These are phyloP conservation scores for Solanum neorickii DNA, from an alignment of 257 asterid species.

Conservation along the genomic window DNA sequence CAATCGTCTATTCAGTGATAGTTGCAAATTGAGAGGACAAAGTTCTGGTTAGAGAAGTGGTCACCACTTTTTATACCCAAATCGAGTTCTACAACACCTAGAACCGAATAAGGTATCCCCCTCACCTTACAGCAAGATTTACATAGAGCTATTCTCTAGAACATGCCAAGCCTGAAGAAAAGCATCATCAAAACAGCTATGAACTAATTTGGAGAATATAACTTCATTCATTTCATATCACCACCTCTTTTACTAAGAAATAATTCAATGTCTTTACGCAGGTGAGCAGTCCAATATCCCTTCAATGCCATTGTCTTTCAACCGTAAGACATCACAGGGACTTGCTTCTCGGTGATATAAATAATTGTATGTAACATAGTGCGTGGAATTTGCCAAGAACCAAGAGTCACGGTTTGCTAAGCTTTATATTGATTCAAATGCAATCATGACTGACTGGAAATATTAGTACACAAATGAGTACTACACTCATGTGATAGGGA, in stretches of 20 bases:
- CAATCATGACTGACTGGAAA: not conserved
- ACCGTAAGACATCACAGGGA: not conserved
- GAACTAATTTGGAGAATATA: not conserved
- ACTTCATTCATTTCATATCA: not conserved
- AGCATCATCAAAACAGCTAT: not conserved
- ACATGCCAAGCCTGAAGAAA: not conserved
- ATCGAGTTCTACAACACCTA: not conserved
- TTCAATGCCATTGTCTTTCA: not conserved
- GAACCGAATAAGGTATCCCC: not conserved
- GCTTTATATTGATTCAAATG: not conserved
- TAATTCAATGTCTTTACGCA: not conserved
- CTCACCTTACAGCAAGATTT: not conserved
- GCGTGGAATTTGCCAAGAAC: not conserved
- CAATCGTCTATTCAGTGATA: not conserved
- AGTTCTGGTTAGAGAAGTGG: not conserved
- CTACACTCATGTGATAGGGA: not conserved
- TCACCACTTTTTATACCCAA: not conserved
- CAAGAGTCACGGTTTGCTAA: not conserved
- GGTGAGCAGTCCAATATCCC: not conserved
- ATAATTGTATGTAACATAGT: not conserved
- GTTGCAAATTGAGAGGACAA: not conserved
- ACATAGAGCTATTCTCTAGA: not conserved
- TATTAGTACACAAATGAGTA: not conserved
- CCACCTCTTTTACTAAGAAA: not conserved
- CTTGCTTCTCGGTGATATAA: not conserved